Base-by-base conservation (phyloP, 176 grass and related monocot genomes). In the Triticum timopheevii region DNA sequence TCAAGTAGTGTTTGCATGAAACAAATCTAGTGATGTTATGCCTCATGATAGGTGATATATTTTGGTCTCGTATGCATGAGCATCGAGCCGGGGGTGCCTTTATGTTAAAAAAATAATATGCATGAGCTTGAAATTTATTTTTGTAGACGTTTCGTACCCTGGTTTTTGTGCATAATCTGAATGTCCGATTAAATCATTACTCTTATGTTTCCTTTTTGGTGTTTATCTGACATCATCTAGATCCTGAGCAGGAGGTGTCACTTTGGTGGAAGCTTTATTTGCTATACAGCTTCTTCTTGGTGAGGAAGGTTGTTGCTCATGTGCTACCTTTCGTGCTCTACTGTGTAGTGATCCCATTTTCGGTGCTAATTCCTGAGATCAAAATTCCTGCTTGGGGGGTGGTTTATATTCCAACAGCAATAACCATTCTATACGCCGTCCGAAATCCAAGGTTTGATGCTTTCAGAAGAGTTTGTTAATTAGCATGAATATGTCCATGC, bases 251-350 rank as follows among this genome's bases (percentile, higher is more conserved):
- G 94, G 94, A 94, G 47, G 93, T 99, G 13, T 91, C 97, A 30
- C 35, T 91, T 73, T 99, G 88, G 94, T 90, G 82, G 94, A 99
- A 94, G 80, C 81, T 96, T 78, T 91, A 96, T 88, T 80, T 99
- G 50, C 76, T 93, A 82, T 99, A 98, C 97, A 98, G 88, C 83
- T 98, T 98, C 90, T 98, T 98, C 91, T 96, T 98, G 73, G 87
- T 98, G 67, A 96, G 97, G 83, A 98, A 98, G 85, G 40, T 91
- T 83, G 89, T 98, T 61, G 86, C 97, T 13, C 93, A 98, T 86
- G 62, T 91, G 54, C 94, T 96, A 54, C 91, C 97, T 76, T 98
- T 98, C 87, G 72, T 86, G 61, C 90, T 98, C 7, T 98, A 96
- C 79, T 98, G 94, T 86, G 67, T 98, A 77, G 87, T 94, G 74